phyloP scores from a whole-genome alignment of 2,329 filamentous ascomycete genomes.

The Aspergillus latus region DNA sequence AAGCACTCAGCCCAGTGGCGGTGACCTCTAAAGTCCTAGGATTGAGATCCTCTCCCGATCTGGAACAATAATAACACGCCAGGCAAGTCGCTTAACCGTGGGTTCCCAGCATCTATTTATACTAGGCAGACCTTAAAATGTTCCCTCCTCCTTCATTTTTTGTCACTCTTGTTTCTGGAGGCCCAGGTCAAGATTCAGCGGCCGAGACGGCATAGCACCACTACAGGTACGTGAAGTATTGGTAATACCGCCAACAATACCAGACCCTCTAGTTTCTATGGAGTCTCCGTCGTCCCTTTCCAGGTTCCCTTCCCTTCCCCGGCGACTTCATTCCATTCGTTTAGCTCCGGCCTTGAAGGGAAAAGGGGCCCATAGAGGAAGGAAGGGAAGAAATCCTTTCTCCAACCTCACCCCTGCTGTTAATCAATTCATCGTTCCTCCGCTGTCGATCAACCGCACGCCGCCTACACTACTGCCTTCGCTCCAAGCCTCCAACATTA shows the following conservation, averaged over 20 bases:
- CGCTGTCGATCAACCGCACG: slow-evolving; percentile 23
- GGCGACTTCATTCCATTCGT: slow-evolving; percentile 4
- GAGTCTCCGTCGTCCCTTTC: neutral
- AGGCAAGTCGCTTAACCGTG: neutral
- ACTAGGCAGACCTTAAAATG: neutral
- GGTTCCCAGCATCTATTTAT: neutral
- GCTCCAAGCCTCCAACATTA: slow-evolving; percentile 7
- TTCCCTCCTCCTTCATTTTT: neutral
- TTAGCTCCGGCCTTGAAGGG: neutral
- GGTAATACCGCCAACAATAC: neutral
- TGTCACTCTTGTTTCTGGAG: neutral
- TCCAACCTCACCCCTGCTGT: slow-evolving; percentile 10
- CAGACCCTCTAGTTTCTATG: neutral
- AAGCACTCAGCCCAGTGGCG: neutral
- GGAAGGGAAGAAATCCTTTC: slow-evolving; percentile 6
- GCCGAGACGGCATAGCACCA: neutral
- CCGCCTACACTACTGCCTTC: slow-evolving; percentile 17
- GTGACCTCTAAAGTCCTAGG: slow-evolving; percentile 1
- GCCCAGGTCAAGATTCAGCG: neutral
- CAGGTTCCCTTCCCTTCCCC: slow-evolving; percentile 1
- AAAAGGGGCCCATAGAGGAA: neutral
- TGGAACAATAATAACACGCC: neutral
- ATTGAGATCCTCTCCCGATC: neutral
- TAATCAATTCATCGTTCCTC: slow-evolving; percentile 15
- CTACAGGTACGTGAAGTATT: slow-evolving; percentile 9